These are phyloP conservation scores for Oxyria digyna DNA, from an alignment of 148 eudicot species.

Conservation along the genomic window DNA sequence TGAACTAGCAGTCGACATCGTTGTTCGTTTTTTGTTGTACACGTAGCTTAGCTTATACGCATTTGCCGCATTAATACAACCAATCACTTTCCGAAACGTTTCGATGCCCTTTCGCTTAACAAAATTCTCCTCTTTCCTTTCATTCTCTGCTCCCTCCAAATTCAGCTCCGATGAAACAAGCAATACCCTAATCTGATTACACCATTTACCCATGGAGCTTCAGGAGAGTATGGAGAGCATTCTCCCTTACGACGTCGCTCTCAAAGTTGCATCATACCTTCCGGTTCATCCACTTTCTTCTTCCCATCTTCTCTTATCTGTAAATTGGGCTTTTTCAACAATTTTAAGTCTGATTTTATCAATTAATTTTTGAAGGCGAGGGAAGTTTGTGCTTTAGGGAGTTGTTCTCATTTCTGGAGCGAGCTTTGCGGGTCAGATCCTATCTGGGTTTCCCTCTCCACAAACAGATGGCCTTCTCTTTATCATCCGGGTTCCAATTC, in stretches of 20 bases:
- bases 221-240: neutral
- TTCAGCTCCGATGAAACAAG: neutral
- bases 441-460: slow-evolving; percentile 7
- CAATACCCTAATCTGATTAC: neutral
- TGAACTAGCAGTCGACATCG: neutral
- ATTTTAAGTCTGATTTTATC: neutral
- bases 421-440: slow-evolving; percentile 9
- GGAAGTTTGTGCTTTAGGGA: slow-evolving; percentile 11
- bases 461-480: slow-evolving; percentile 7
- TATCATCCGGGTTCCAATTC: neutral
- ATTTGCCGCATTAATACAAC: too few relatives aligned
- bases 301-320: neutral
- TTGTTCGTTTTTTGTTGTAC: neutral
- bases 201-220: neutral
- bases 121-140: neutral
- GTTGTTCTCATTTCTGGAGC: slow-evolving; percentile 8
- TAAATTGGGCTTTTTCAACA: neutral
- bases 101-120: neutral
- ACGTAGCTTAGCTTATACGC: neutral
- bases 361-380: slow-evolving; percentile 6
- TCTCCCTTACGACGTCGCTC: slow-evolving; percentile 7
- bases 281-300: neutral
- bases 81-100: neutral
- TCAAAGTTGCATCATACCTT: slow-evolving; percentile 5
- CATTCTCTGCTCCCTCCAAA: neutral